Base-by-base conservation (phyloP, 1,139 yeast genomes). In the Nakaseomyces sp. region DNA sequence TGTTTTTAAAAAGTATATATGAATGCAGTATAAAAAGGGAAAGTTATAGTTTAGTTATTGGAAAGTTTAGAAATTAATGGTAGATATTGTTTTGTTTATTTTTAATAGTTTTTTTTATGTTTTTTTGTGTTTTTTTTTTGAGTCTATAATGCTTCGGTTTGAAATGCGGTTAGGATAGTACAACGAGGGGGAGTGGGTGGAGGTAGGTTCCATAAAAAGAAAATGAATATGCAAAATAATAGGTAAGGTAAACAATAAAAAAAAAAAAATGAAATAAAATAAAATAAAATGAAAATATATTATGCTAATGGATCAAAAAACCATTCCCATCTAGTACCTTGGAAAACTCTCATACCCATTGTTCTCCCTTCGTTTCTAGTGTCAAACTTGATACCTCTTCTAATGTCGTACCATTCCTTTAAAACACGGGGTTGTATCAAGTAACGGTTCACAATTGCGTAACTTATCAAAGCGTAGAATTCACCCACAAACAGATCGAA, bases 341-440 rank as follows among this genome's bases (percentile, higher is more conserved):
- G 62, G 55, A 77, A 76, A 24, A 76, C 76, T 49, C 81, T 66
- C 82, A 76, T 77, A 20, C 81, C 82, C 71, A 73, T 69, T 24
- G 79, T 74, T 33, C 70, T 64, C 16, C 74, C 71, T 44, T 65
- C 68, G 28, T 53, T 51, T 42, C 52, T 51, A 6, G 52, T 47
- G 28, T 58, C 61, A 10, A 50, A 50, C 42, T 67, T 67, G 40
- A 62, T 65, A 16, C 63, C 58, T 36, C 66, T 49, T 42, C 76
- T 64, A 10, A 56, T 43, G 12, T 53, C 50, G 16, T 58, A 44
- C 51, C 54, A 62, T 10, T 46, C 47, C 17, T 48, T 50, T 32
- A 58, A 45, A 8, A 56, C 58, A 39, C 49, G 54, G 30, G 62
- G 63, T 47, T 60, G 63, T 37, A 61, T 49, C 19, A 58, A 41